A percentile compares a stretch with the other conserved stretches of the same genome.
Conservation (phyloP, 1,284 basidiomycete species). For the Trichosporon inkin region DNA sequence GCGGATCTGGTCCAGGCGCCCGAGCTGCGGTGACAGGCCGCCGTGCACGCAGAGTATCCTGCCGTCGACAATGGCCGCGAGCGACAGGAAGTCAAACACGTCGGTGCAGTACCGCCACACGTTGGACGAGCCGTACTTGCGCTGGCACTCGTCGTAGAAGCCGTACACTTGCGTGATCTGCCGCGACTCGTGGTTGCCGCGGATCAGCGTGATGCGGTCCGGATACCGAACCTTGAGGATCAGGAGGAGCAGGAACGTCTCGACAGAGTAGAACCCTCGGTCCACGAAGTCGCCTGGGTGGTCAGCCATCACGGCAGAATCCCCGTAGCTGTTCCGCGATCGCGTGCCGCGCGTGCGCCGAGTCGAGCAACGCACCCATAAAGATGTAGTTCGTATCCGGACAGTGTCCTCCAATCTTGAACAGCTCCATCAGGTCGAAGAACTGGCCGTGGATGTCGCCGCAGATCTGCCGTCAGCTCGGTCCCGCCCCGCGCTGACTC, state of each 20-base stretch:
- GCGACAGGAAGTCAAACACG: conserved; percentile 92
- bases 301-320: no score
- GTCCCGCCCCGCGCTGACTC: conserved; percentile 37
- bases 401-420: conserved; percentile 90
- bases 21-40: conserved; percentile 81
- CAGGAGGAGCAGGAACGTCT: conserved; percentile 90
- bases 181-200: conserved; percentile 97
- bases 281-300: conserved; percentile 84
- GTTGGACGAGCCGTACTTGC: conserved; percentile 63
- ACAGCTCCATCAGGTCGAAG: conserved; percentile 94
- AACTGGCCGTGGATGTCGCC: conserved; percentile 99
- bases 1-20: conserved; percentile 88
- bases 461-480: conserved; percentile 66
- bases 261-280: conserved; percentile 94
- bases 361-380: conserved; percentile 66
- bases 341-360: no score
- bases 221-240: conserved; percentile 96
- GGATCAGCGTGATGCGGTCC: conserved; percentile 93
- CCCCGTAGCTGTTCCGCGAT: no score
- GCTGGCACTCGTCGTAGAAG: conserved; percentile 97
- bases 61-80: conserved; percentile 93
- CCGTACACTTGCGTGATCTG: conserved; percentile 99
- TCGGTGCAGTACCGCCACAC: conserved; percentile 99
- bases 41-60: conserved; percentile 90
- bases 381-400: conserved; percentile 97